Percentiles rank a stretch among this genome's conserved stretches.
phyloP scores from a whole-genome alignment of 1,139 yeast species.

The Suhomyces taliae region DNA sequence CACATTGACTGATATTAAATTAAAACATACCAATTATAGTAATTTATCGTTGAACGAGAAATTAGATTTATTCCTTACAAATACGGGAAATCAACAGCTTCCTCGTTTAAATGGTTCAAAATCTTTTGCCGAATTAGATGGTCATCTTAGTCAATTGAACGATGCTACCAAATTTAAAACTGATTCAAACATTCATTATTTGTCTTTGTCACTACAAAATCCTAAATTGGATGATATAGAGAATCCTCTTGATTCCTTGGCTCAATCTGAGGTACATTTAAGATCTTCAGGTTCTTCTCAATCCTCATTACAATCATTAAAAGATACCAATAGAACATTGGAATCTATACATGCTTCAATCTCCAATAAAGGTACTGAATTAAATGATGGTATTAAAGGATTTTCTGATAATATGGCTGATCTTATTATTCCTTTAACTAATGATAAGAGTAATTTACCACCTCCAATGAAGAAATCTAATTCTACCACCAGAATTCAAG shows the following conservation, averaged over 20 bases:
- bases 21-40: constrained; percentile 24
- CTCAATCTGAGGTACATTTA: constrained; percentile 31
- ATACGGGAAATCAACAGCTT: constrained; percentile 11
- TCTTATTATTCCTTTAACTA: constrained; percentile 26
- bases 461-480: constrained; percentile 1
- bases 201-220: constrained; percentile 35
- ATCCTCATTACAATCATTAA: constrained; percentile 44
- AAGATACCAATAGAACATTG: constrained; percentile 37
- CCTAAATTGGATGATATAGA: constrained; percentile 24
- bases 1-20: constrained; percentile 24
- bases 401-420: constrained; percentile 42
- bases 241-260: constrained; percentile 38
- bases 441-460: constrained; percentile 1
- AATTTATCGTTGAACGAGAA: constrained; percentile 41
- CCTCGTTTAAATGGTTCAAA: constrained; percentile 10
- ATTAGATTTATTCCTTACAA: constrained; percentile 34
- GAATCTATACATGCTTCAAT: constrained; percentile 26
- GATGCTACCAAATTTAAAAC: constrained; percentile 30
- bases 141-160: constrained; percentile 35
- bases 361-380: constrained; percentile 31
- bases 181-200: constrained; percentile 35
- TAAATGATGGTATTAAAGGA: constrained; percentile 49
- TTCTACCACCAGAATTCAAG: constrained; percentile 5
- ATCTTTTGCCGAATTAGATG: constrained; percentile 31
- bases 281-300: constrained; percentile 46